A percentile compares a stretch with the other conserved stretches of the same genome.
Evolutionary conservation across 495 filamentous ascomycete genomes (phyloP).

Genomic region (Penicillium nucicola): DNA sequence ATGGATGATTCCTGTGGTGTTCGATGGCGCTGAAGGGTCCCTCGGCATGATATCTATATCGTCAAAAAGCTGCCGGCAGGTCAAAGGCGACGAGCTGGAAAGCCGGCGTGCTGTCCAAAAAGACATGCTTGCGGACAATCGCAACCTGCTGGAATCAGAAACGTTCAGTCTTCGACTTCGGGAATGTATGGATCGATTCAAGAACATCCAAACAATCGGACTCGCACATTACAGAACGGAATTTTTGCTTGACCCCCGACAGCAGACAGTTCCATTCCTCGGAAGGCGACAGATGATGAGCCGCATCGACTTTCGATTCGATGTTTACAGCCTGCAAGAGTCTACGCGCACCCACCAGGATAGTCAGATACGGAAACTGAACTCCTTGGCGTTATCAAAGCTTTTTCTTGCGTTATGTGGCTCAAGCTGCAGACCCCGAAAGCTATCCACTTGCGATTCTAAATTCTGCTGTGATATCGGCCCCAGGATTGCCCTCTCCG

Average conservation of each 20-base stretch:
- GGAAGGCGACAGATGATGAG: constrained; percentile 7
- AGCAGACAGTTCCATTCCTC: constrained; percentile 9
- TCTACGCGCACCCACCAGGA: neutral
- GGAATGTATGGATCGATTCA: constrained; percentile 7
- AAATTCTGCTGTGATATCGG: constrained; percentile 9
- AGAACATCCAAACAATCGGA: constrained; percentile 6
- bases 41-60: constrained; percentile 11
- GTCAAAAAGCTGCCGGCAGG: constrained; percentile 14
- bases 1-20: constrained; percentile 15
- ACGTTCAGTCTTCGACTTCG: constrained; percentile 5
- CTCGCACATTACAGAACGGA: constrained; percentile 10
- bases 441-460: constrained; percentile 7
- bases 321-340: constrained; percentile 2
- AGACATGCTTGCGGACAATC: constrained; percentile 10
- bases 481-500: constrained; percentile 6
- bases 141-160: constrained; percentile 11
- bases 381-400: constrained; percentile 8
- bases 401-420: constrained; percentile 9
- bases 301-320: constrained; percentile 10
- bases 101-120: constrained; percentile 7
- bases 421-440: constrained; percentile 7
- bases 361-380: constrained; percentile 5
- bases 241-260: constrained; percentile 11
- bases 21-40: constrained; percentile 6
- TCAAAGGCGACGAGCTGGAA: constrained; percentile 11